Percentiles rank a stretch among this genome's conserved stretches.
Conservation (phyloP, 257 asterid genomes). For the Ligustrum vulgare region DNA sequence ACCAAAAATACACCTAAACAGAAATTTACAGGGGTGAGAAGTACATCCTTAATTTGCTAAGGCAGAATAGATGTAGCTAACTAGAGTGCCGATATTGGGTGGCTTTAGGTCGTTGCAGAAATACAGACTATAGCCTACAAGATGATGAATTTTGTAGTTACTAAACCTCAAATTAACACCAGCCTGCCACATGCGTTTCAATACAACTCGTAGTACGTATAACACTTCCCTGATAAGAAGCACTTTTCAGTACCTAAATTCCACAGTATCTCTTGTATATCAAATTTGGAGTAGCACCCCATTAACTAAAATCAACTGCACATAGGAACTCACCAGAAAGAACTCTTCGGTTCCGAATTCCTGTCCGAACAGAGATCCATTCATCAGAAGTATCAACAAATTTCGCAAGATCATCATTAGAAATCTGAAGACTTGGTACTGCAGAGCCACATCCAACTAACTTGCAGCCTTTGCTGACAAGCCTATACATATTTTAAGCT, state of each 20-base stretch:
- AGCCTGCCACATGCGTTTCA: not conserved
- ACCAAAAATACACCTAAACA: not conserved
- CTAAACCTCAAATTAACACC: constrained; percentile 11
- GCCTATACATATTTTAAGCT: constrained; percentile 36
- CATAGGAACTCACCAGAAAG: constrained; percentile 52
- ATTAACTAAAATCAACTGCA: constrained; percentile 18
- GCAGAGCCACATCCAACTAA: constrained; percentile 91
- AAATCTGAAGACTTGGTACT: constrained; percentile 68
- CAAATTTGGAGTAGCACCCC: not conserved
- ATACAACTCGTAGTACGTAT: not conserved
- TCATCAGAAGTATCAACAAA: constrained; percentile 79
- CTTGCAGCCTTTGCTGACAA: constrained; percentile 76
- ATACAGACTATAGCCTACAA: not conserved
- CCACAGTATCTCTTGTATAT: not conserved
- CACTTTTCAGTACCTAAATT: not conserved
- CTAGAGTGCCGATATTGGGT: not conserved
- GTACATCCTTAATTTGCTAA: not conserved
- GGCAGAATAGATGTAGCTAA: not conserved
- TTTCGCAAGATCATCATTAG: constrained; percentile 79
- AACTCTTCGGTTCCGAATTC: constrained; percentile 84
- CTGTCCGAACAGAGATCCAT: constrained; percentile 87
- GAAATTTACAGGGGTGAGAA: not conserved
- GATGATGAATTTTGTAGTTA: not conserved
- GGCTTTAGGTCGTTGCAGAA: not conserved
- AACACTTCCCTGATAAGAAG: constrained; percentile 5